phyloP scores from a whole-genome alignment of 805 yeast genomes.

The Myxozyma melibiosi region DNA sequence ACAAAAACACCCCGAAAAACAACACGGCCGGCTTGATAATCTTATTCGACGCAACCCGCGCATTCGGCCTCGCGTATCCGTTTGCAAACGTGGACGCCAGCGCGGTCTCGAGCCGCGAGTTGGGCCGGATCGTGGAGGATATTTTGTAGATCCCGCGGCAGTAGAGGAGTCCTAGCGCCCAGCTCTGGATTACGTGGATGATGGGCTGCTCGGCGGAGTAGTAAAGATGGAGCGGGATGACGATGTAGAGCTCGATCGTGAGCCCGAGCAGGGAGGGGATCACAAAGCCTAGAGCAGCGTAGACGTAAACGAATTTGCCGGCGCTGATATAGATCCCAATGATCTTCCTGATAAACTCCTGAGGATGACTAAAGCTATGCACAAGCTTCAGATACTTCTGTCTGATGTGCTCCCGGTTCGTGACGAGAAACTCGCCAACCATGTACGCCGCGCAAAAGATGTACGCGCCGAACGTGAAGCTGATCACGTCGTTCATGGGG shows the following conservation, averaged over 20 bases:
- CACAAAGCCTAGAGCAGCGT: slow-evolving; percentile 13
- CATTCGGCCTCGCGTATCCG: slow-evolving; percentile 18
- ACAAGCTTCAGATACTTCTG: not conserved
- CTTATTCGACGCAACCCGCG: slow-evolving; percentile 4
- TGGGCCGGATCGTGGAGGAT: not conserved
- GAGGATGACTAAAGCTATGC: not conserved
- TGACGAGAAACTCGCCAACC: slow-evolving; percentile 2
- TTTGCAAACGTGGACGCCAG: slow-evolving; percentile 11
- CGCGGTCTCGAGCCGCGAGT: slow-evolving; percentile 1
- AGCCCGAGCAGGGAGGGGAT: slow-evolving; percentile 30
- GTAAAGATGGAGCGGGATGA: slow-evolving; percentile 16
- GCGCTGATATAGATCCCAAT: not conserved
- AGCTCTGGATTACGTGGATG: slow-evolving; percentile 24
- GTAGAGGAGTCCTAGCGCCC: slow-evolving; percentile 30
- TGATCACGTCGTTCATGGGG: slow-evolving; percentile 34
- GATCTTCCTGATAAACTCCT: slow-evolving; percentile 16
- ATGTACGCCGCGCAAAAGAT: slow-evolving; percentile 14
- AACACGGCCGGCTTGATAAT: slow-evolving; percentile 18
- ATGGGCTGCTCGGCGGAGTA: slow-evolving; percentile 24
- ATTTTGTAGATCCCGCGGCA: slow-evolving; percentile 15
- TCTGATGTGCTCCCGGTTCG: slow-evolving; percentile 7
- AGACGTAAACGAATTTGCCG: not conserved
- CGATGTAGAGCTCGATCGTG: slow-evolving; percentile 30
- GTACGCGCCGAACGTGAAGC: slow-evolving; percentile 35
- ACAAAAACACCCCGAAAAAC: slow-evolving; percentile 4